These are phyloP conservation scores for Fusarium sp. DNA, from an alignment of 2,329 filamentous ascomycete genomes.

Conservation along the genomic window DNA sequence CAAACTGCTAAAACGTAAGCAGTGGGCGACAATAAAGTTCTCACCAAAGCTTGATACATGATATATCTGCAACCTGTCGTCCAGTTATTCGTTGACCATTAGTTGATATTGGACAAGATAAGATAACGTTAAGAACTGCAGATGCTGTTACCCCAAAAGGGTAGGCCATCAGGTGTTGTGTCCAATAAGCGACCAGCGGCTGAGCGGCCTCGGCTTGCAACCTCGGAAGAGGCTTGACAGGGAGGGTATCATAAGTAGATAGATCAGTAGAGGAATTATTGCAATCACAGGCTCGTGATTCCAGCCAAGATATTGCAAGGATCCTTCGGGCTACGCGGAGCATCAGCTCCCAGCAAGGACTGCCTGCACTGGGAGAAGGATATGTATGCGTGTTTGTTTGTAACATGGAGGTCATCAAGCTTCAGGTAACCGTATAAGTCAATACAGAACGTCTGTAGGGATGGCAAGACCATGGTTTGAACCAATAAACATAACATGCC, in stretches of 20 bases:
- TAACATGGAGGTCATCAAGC: background rate
- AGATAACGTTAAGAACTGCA: constrained; percentile 10
- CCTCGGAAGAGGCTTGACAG: background rate
- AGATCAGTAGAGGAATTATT: background rate
- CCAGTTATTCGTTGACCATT: background rate
- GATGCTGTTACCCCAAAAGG: constrained; percentile 26
- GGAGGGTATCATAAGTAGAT: background rate
- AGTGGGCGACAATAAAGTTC: background rate
- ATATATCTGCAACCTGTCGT: background rate
- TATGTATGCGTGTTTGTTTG: background rate
- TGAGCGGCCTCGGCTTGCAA: constrained; percentile 29
- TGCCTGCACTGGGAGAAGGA: background rate
- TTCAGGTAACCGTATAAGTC: background rate
- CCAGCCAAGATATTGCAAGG: background rate
- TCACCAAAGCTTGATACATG: background rate
- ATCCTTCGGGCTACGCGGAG: background rate
- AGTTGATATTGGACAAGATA: background rate
- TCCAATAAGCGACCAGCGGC: constrained; percentile 33
- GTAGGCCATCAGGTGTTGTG: constrained; percentile 19
- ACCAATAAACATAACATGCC: background rate
- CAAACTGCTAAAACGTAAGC: background rate
- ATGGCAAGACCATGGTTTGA: background rate
- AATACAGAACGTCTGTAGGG: background rate
- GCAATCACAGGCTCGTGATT: background rate
- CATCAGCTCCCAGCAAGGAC: background rate